Base-by-base conservation (phyloP, 345 rosid genomes). In the Kandelia obovata region DNA sequence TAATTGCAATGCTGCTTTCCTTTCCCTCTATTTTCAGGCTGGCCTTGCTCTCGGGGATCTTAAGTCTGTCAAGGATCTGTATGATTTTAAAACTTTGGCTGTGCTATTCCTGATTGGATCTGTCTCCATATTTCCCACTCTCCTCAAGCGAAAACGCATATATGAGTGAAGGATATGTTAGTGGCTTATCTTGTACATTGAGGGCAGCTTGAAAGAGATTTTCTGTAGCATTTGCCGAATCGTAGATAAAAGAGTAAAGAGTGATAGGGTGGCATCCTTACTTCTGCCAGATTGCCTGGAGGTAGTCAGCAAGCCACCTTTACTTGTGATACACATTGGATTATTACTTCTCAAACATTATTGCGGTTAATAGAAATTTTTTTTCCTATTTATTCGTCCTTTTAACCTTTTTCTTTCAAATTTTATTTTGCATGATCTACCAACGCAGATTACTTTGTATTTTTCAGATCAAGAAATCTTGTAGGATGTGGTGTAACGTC, bases 31-130 rank as follows among this genome's bases (percentile, higher is more conserved):
- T 73, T 39, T 64, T 62, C 72, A 92, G 97, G 97, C 92, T 62
- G 97, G 97, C 6, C 93, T 89, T 23, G 96, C 92, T n/a, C 88
- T 91, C 52, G 96, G 93, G 58, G 96, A 87, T 77, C 93, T 91
- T 61, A 82, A 81, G 77, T 92, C 93, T 17, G 81, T 91, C 35
- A 91, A 84, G 84, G 96, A 89, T 72, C 82, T 91, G 7, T 91
- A 91, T 30, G 93, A 91, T 84, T 89, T 81, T 71, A 91, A 86
- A 77, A 91, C 97, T 8, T 60, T 85, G 76, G 73, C 83, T 1
- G 84, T 89, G 75, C 90, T 91, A 56, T 89, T 91, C 83, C 87
- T 89, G 20, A 89, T 85, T 2, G 93, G 97, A 7, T 77, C 86
- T 26, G 61, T 89, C 79, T 81, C 86, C 61, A 86, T 89, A 60